Base-by-base conservation (phyloP, 2,329 filamentous ascomycete species). In the Aspergillus ruber region DNA sequence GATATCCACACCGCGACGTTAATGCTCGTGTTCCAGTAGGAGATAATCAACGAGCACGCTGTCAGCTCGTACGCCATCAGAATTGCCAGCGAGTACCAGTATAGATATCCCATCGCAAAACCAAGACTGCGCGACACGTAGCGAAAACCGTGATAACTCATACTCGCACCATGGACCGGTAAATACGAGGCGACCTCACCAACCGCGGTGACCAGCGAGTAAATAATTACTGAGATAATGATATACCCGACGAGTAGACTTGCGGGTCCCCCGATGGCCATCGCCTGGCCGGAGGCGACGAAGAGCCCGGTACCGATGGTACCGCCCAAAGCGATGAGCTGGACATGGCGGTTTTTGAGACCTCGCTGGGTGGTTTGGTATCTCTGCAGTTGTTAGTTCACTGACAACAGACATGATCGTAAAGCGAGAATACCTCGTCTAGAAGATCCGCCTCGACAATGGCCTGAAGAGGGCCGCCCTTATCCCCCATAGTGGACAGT, bases 31-130 rank as follows among this genome's bases (percentile, higher is more conserved):
- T 67, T 57, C 83, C 83, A 86, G 60, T 80, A 85, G 50, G 79
- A 68, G 50, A 86, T 82, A 25, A 86, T 73, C n/a, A 85, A 75
- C 36, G 79, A 77, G 10, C 82, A 81, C 6, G 83, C 83, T 0
- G 80, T 80, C 50, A 86, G 82, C 65, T 86, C 83, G 49, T 79
- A 76, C 42, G 71, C 73, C 0, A 76, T 68, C 33, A 74, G 59
- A 25, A 77, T 74, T 0, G 72, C 69, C 43, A 69, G 56, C 1
- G 69, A 68, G 45, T 75, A 76, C 74, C 73, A 76, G 55, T 76
- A 75, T 3, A 70, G 56, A 39, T 70, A 72, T 15, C 70, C 70
- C 54, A 71, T 68, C 8, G 69, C 64, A 45, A 73, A 72, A 1
- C 67, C 68, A 52, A 71, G 48, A 42, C 67, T 71, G 29, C 70